Evolutionary conservation across 2,329 filamentous ascomycete genomes (phyloP), one percentile per base, ranked within the genome.

Genomic region (Ceratocystis harringtonii): DNA sequence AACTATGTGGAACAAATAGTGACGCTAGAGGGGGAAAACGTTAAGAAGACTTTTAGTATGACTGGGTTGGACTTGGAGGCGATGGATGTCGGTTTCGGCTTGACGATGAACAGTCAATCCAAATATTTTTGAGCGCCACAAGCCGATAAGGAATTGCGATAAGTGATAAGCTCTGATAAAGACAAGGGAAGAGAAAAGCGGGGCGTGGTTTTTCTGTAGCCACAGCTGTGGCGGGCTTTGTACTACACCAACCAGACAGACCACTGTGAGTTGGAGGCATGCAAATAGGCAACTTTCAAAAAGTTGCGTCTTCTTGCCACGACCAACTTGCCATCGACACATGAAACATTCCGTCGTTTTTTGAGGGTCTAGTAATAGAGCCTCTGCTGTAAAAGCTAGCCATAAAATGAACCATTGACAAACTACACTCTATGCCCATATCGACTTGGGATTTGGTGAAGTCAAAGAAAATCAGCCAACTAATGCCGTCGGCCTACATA

Each of bases 81-180:
- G 28, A 5, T 28, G 28, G 50, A 25, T 28, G 8, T 58, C 15
- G 17, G 48, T 52, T 12, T 30, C 17, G 25, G 28, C 30, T 58
- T n/a, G 55, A 4, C 5, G 28, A 7, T 57, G 28, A 3, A 17
- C n/a, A 32, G 15, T 8, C 10, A 36, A 22, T 22, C 64, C 64
- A 62, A 66, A 66, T 66, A 66, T 66, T 66, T 66, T 66, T 66
- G 60, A 44, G 44, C 60, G 57, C 64, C 58, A 66, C 61, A 66
- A 5, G 17, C 5, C 43, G 63, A 64, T 61, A 61, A 58, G 55
- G 7, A 5, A 4, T 25, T 41, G 48, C 48, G 22, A 58, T 43
- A 44, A 22, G 41, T n/a, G 63, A 64, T 64, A 64, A 64, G 63
- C 22, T 3, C 17, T 45, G 25, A 17, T 28, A 8, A 5, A n/a